Base-by-base conservation (phyloP, 1,139 yeast species). In the Spathaspora sp. region DNA sequence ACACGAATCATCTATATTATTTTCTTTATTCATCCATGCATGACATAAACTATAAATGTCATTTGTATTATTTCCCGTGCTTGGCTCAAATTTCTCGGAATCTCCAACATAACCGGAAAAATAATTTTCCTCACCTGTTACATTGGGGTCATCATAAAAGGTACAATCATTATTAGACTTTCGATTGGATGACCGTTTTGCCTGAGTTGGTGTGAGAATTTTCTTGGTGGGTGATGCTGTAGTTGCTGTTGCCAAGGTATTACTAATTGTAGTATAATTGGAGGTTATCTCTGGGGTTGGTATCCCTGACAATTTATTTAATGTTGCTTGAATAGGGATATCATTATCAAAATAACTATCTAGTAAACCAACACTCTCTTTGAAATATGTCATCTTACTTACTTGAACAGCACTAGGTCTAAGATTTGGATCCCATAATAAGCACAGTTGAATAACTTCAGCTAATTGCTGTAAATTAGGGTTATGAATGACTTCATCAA, bases 341-440 rank as follows among this genome's bases (percentile, higher is more conserved):
- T 49, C 49, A 13, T 41, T 40, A 16, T 47, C 55, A 39, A 46
- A 44, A 42, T 43, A 42, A 16, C 27, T 39, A 34, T 50, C 53
- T 48, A 51, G 44, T 41, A 44, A 29, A 7, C 26, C 46, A 4
- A 53, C 41, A 6, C 82, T 72, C 17, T 70, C 70, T 45, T 65
- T 64, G 60, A 86, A 86, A 58, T 81, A 86, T 0, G 76, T 66
- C 78, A 80, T 69, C 11, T 65, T 45, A 47, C 81, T 68, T 25
- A 85, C 51, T 6, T 63, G 63, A 4, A 66, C 68, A 3, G 76
- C 82, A 44, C 74, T 72, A 1, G 78, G 73, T 55, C 93, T 71
- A 6, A 64, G 58, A 25, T 65, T 63, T 1, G 91, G 90, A 59
- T 84, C 80, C 93, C 93, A 85, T 10, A 72, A 64, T 26, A 85